Conservation (phyloP, 2,329 filamentous ascomycete genomes). For the Aspergillus quadricinctus region DNA sequence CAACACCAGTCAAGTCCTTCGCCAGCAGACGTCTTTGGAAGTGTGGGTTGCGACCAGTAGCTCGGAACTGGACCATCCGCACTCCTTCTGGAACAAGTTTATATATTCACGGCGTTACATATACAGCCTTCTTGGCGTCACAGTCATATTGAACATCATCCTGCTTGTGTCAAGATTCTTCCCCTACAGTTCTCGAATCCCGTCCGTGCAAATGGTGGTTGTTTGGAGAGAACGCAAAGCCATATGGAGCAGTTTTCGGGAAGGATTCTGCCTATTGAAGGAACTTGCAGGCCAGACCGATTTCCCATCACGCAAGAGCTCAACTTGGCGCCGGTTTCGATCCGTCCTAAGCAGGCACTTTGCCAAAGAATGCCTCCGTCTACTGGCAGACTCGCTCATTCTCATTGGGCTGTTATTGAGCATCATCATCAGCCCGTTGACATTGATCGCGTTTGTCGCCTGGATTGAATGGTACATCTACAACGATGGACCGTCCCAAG, state of each 20-base stretch:
- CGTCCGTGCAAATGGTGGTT: constrained; percentile 18
- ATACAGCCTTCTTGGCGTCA: constrained; percentile 24
- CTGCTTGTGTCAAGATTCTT: constrained; percentile 21
- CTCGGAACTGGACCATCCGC: constrained; percentile 5
- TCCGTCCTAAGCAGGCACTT: constrained; percentile 8
- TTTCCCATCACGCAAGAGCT: neutral
- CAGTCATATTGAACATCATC: constrained; percentile 20
- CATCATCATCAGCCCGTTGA: constrained; percentile 28
- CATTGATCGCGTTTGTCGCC: constrained; percentile 26
- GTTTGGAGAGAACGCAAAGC: constrained; percentile 21
- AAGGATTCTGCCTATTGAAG: constrained; percentile 6
- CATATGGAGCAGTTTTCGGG: constrained; percentile 17
- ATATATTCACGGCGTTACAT: constrained; percentile 25
- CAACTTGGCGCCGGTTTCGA: constrained; percentile 1
- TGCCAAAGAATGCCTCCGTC: constrained; percentile 7
- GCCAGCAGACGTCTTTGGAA: constrained; percentile 16
- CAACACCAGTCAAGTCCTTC: constrained; percentile 24
- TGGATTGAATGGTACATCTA: constrained; percentile 32
- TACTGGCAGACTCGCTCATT: constrained; percentile 11
- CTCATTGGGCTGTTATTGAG: constrained; percentile 21
- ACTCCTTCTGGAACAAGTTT: constrained; percentile 12
- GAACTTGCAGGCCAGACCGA: neutral
- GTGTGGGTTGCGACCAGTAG: constrained; percentile 8
- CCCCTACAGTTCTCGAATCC: constrained; percentile 21
- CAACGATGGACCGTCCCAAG: constrained; percentile 25